Percentiles rank a stretch among this genome's conserved stretches.
phyloP scores from a whole-genome alignment of 1,284 basidiomycete genomes.

The Apiotrichum mycotoxinovorans region DNA sequence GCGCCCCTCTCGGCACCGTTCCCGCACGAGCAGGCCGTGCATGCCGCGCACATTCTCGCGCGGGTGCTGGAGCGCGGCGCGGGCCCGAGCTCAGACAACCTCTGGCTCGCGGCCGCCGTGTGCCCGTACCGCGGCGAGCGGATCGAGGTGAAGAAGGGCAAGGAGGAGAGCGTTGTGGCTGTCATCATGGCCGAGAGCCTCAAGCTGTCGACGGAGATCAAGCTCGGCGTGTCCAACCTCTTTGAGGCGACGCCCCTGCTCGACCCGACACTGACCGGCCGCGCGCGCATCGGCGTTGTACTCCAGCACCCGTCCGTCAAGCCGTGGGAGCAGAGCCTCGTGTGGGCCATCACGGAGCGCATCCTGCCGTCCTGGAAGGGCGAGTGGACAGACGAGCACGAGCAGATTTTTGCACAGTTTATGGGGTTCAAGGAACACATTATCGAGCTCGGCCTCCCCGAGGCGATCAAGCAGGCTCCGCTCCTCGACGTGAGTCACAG shows the following conservation, averaged over 20 bases:
- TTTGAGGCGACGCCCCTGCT: constrained; percentile 60
- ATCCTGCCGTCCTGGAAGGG: constrained; percentile 60
- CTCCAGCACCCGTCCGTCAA: constrained; percentile 30
- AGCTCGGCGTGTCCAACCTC: constrained; percentile 69
- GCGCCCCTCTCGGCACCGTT: constrained; percentile 44
- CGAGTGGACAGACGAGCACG: constrained; percentile 53
- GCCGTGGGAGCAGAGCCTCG: constrained; percentile 64
- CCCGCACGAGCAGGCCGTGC: constrained; percentile 52
- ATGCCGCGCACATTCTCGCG: constrained; percentile 61
- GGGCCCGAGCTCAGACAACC: constrained; percentile 15
- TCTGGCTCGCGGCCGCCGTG: constrained; percentile 70
- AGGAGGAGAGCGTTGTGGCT: constrained; percentile 57
- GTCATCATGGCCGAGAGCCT: constrained; percentile 75
- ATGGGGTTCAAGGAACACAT: constrained; percentile 62
- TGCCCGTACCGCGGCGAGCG: constrained; percentile 62
- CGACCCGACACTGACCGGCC: constrained; percentile 55
- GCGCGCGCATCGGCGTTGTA: constrained; percentile 33
- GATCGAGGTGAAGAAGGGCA: constrained; percentile 69
- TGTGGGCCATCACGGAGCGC: constrained; percentile 72
- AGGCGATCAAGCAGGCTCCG: constrained; percentile 64
- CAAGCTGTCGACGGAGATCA: constrained; percentile 75
- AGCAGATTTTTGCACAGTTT: constrained; percentile 59
- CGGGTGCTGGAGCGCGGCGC: constrained; percentile 49
- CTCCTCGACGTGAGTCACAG: constrained; percentile 58
- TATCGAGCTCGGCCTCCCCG: constrained; percentile 61